Evolutionary conservation across 1,139 yeast species (phyloP).

Genomic region (Zygosaccharomyces sapae): DNA sequence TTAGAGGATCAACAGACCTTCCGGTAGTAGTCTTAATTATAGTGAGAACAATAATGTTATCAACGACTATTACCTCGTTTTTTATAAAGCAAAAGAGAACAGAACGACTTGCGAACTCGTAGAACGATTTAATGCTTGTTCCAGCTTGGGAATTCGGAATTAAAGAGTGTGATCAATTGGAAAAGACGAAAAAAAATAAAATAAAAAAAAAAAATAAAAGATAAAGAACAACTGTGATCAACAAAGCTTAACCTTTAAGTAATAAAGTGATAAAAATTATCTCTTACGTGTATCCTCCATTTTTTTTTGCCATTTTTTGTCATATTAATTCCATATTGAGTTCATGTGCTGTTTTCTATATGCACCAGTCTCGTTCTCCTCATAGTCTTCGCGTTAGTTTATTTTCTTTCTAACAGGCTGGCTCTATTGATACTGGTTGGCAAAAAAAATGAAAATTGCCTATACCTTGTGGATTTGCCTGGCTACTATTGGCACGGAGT

Average conservation of each 20-base stretch:
- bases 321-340: not conserved
- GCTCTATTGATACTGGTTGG: not conserved
- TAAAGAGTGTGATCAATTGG: no score
- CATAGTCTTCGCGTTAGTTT: not conserved
- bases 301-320: slow-evolving; percentile 1
- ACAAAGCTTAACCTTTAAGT: slow-evolving; percentile 1
- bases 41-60: no score
- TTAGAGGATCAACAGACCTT: no score
- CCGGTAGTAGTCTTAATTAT: no score
- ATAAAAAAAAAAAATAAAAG: slow-evolving; percentile 5
- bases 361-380: no score
- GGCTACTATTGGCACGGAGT: slow-evolving; percentile 1
- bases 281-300: not conserved
- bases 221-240: no score
- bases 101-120: no score
- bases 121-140: no score
- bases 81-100: no score
- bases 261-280: slow-evolving; percentile 2
- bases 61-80: no score
- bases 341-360: not conserved
- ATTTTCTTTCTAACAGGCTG: not conserved
- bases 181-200: not conserved
- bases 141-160: no score
- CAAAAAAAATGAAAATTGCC: not conserved
- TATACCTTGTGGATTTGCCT: not conserved